These are phyloP conservation scores for Bassia scoparia DNA, from an alignment of 148 eudicot genomes.

Conservation along the genomic window DNA sequence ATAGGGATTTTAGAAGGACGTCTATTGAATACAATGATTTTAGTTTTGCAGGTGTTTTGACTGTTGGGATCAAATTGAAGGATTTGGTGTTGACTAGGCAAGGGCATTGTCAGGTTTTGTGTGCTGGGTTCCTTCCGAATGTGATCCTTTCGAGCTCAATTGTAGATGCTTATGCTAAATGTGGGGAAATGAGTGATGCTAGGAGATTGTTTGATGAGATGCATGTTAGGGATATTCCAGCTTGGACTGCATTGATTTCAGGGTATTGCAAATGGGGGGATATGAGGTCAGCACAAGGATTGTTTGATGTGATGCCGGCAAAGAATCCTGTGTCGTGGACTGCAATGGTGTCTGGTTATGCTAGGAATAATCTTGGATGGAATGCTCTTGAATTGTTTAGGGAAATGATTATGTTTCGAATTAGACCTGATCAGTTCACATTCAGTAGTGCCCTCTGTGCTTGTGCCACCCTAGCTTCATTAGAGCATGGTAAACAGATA, in stretches of 20 bases:
- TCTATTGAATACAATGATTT: slow-evolving; percentile 48
- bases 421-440: slow-evolving; percentile 66
- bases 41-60: slow-evolving; percentile 77
- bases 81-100: slow-evolving; percentile 52
- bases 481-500: slow-evolving; percentile 62
- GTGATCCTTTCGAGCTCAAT: slow-evolving; percentile 69
- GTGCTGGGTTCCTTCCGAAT: slow-evolving; percentile 50
- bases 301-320: slow-evolving; percentile 68
- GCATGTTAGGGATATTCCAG: slow-evolving; percentile 56
- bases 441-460: slow-evolving; percentile 61
- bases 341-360: slow-evolving; percentile 71
- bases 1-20: slow-evolving; percentile 44
- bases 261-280: slow-evolving; percentile 70
- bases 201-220: slow-evolving; percentile 71
- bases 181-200: slow-evolving; percentile 54
- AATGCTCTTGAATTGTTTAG: slow-evolving; percentile 49
- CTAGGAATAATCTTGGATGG: slow-evolving; percentile 49
- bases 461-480: slow-evolving; percentile 51
- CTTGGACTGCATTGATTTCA: slow-evolving; percentile 82
- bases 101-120: slow-evolving; percentile 66
- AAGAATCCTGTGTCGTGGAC: slow-evolving; percentile 78
- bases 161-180: slow-evolving; percentile 71
- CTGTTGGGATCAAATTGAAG: slow-evolving; percentile 49
- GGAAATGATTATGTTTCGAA: slow-evolving; percentile 41
- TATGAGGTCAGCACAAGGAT: slow-evolving; percentile 55